Evolutionary conservation across 2,329 filamentous ascomycete genomes (phyloP).

Genomic region (Chaetomiaceae sp.): DNA sequence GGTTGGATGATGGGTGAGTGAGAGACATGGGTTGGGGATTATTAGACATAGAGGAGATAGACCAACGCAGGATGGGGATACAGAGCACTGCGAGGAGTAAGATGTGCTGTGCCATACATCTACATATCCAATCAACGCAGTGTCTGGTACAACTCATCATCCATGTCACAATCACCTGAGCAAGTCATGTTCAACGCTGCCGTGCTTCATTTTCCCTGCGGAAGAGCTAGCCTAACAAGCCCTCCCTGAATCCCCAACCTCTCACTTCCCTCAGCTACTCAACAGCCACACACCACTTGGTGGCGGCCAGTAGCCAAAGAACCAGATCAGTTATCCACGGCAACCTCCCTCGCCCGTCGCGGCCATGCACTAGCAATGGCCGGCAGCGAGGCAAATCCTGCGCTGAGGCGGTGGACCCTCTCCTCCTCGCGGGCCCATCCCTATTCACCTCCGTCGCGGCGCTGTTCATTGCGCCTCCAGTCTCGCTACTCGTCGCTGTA

Average conservation of each 20-base stretch:
- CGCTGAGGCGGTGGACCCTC: conserved; percentile 7
- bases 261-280: conserved; percentile 2
- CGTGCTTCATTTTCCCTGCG: conserved; percentile 18
- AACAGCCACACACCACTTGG: conserved; percentile 28
- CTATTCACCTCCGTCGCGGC: conserved; percentile 14
- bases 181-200: conserved; percentile 5
- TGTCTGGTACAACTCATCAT: too few relatives aligned
- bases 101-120: too few relatives aligned
- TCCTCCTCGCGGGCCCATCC: conserved; percentile 2
- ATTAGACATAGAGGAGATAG: too few relatives aligned
- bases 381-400: conserved; percentile 13
- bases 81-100: too few relatives aligned
- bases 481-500: conserved; percentile 19
- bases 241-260: background rate
- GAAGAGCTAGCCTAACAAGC: conserved; percentile 10
- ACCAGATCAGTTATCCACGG: conserved; percentile 19
- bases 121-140: too few relatives aligned
- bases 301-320: conserved; percentile 23
- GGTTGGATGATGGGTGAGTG: too few relatives aligned
- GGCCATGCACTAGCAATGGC: conserved; percentile 33
- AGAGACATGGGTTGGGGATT: too few relatives aligned
- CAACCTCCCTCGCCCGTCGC: conserved; percentile 9
- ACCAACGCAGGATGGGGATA: too few relatives aligned
- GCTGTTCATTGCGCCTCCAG: conserved; percentile 6
- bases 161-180: too few relatives aligned